phyloP scores from a whole-genome alignment of 371 early-diverging fungal species.

The Dichotomocladium elegans region DNA sequence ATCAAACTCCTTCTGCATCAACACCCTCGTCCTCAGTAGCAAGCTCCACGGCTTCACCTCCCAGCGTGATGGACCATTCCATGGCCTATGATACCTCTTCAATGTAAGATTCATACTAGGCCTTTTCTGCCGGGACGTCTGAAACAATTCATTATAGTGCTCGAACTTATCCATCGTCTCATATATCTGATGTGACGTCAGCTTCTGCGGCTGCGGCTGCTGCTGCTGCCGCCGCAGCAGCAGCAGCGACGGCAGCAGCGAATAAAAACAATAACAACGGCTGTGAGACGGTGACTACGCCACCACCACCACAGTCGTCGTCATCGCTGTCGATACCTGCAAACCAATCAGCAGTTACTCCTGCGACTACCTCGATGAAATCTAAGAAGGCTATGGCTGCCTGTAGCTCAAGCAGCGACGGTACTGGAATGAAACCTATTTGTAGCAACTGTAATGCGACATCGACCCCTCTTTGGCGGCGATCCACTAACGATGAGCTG shows the following conservation, averaged over 20 bases:
- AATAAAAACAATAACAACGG: slow-evolving; percentile 3
- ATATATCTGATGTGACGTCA: background rate
- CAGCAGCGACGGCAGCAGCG: background rate
- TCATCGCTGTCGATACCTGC: slow-evolving; percentile 1
- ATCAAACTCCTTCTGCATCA: slow-evolving; percentile 9
- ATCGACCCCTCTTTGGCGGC: slow-evolving; percentile 94
- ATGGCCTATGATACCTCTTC: background rate
- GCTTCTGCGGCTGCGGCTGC: background rate
- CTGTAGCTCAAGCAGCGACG: slow-evolving; percentile 15
- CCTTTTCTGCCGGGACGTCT: too few relatives aligned
- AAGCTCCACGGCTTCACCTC: slow-evolving; percentile 8
- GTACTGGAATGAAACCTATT: slow-evolving; percentile 21
- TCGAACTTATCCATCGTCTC: too few relatives aligned
- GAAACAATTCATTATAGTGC: too few relatives aligned
- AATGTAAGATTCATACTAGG: background rate
- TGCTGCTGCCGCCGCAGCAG: background rate
- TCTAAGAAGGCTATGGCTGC: slow-evolving; percentile 11
- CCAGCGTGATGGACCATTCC: slow-evolving; percentile 2
- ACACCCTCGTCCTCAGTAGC: slow-evolving; percentile 14
- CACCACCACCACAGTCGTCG: slow-evolving; percentile 5
- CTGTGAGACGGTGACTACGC: background rate
- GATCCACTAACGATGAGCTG: slow-evolving; percentile 64
- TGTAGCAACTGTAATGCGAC: slow-evolving; percentile 91
- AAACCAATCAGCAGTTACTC: background rate
- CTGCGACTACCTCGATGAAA: slow-evolving; percentile 4